Evolutionary conservation across 352 stramenopile genomes (phyloP).

Genomic region (Pythium brachiatum): DNA sequence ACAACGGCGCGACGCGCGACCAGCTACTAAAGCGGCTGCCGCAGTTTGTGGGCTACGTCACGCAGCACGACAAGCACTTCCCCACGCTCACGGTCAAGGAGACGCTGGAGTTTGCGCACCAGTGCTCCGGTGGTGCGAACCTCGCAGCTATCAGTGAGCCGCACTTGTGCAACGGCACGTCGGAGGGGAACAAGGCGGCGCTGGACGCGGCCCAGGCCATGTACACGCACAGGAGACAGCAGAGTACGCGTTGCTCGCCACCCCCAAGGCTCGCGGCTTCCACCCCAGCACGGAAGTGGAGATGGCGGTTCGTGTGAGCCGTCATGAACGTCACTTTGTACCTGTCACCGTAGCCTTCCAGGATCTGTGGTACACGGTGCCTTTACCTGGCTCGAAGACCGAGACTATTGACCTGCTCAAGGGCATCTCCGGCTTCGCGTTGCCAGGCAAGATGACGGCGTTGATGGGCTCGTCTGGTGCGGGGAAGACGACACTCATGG

Average conservation of each 20-base stretch:
- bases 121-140: slow-evolving; percentile 20
- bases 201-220: slow-evolving; percentile 14
- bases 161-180: slow-evolving; percentile 32
- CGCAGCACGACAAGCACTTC: slow-evolving; percentile 31
- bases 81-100: slow-evolving; percentile 34
- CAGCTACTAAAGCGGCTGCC: slow-evolving; percentile 18
- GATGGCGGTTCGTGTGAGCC: background rate
- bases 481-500: slow-evolving; percentile 90
- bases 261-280: slow-evolving; percentile 10
- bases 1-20: slow-evolving; percentile 20
- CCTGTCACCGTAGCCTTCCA: slow-evolving; percentile 36
- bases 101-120: slow-evolving; percentile 32
- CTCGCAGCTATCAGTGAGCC: slow-evolving; percentile 25
- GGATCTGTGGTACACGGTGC: slow-evolving; percentile 35
- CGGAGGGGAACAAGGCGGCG: slow-evolving; percentile 24
- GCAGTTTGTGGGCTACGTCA: slow-evolving; percentile 28
- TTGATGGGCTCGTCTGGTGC: slow-evolving; percentile 53
- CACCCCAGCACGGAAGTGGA: background rate
- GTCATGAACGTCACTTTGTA: slow-evolving; percentile 13
- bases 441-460: slow-evolving; percentile 42
- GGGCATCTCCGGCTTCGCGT: slow-evolving; percentile 33
- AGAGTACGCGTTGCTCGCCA: slow-evolving; percentile 12
- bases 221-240: slow-evolving; percentile 15
- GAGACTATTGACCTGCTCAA: slow-evolving; percentile 35
- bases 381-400: slow-evolving; percentile 11